Evolutionary conservation across 441 rosid species (phyloP), one percentile per base, ranked within the genome.

Genomic region (Erodium moschatum): DNA sequence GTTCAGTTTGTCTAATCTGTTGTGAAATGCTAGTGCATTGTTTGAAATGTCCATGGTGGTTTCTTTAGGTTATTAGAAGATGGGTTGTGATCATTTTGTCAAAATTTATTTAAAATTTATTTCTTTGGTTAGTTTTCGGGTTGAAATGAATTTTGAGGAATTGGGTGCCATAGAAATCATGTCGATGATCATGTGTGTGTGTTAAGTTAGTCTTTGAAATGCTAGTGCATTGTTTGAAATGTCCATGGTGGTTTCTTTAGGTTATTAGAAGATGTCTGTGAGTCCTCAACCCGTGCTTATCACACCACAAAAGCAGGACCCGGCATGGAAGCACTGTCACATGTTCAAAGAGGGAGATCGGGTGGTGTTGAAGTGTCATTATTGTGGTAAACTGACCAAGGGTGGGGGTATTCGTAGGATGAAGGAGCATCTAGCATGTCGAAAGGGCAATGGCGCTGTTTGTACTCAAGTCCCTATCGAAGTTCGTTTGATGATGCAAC

Each of bases 401-500:
- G 99, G 99, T 63, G 99, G 99, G 52, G 99, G 97, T 9, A 94
- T 94, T 82, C 87, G 86, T 61, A 86, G 99, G 76, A 89, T 94
- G 65, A 94, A 94, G 74, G 97, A 94, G 72, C 97, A 94, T 78
- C 90, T 94, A 65, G 96, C 99, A 0, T 89, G 94, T 68, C 85
- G 87, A 11, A 91, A 91, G 56, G 97, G 97, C 2, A 85, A 88
- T 69, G 96, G 92, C 0, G 82, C 90, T 4, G 79, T 85, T 70
- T 94, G 99, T 73, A 74, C 72, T n/a, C 86, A 71, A 61, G 97
- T 89, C 67, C 91, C 97, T 1, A 64, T 80, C 0, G 89, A 89
- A 56, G 90, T 94, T 64, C 84, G 90, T 16, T 46, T 68, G 9
- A 69, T 70, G 70, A 84, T 95, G 90, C 86, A 78, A 69, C 83